Evolutionary conservation across 2,329 filamentous ascomycete species (phyloP).

Genomic region (Fusarium xylarioides): DNA sequence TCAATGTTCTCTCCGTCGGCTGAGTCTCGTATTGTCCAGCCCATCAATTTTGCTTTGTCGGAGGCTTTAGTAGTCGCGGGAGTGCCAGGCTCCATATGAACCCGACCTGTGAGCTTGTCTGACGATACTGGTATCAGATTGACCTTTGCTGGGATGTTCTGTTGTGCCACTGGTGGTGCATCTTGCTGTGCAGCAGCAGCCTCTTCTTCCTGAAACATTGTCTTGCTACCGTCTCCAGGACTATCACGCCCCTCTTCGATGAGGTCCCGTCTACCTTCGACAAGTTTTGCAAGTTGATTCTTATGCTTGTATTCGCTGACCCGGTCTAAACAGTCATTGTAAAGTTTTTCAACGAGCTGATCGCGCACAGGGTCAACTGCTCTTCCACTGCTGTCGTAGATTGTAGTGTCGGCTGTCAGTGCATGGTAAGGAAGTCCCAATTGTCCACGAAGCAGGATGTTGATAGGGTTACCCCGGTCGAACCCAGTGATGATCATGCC

Average conservation of each 20-base stretch:
- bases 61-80: slow-evolving; percentile 77
- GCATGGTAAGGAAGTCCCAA: slow-evolving; percentile 86
- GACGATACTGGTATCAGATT: slow-evolving; percentile 71
- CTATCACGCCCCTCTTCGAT: slow-evolving; percentile 87
- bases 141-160: slow-evolving; percentile 61
- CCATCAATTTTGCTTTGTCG: slow-evolving; percentile 80
- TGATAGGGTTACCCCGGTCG: slow-evolving; percentile 92
- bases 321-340: slow-evolving; percentile 93
- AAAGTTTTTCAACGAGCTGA: slow-evolving; percentile 86
- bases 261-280: slow-evolving; percentile 83
- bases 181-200: slow-evolving; percentile 68
- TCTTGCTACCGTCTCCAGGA: slow-evolving; percentile 72
- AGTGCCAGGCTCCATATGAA: slow-evolving; percentile 75
- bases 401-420: slow-evolving; percentile 80
- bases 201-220: slow-evolving; percentile 77
- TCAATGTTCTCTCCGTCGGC: slow-evolving; percentile 74
- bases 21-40: slow-evolving; percentile 77
- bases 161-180: slow-evolving; percentile 63
- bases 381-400: slow-evolving; percentile 85
- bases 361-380: slow-evolving; percentile 83
- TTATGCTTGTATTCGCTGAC: slow-evolving; percentile 92
- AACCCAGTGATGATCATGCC: slow-evolving; percentile 99
- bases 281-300: slow-evolving; percentile 71
- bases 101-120: slow-evolving; percentile 75
- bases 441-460: slow-evolving; percentile 89